Percentiles rank a stretch among this genome's conserved stretches.
phyloP scores from a whole-genome alignment of 139 green algal genomes.

The Auxenochlorella pyrenoidosa region DNA sequence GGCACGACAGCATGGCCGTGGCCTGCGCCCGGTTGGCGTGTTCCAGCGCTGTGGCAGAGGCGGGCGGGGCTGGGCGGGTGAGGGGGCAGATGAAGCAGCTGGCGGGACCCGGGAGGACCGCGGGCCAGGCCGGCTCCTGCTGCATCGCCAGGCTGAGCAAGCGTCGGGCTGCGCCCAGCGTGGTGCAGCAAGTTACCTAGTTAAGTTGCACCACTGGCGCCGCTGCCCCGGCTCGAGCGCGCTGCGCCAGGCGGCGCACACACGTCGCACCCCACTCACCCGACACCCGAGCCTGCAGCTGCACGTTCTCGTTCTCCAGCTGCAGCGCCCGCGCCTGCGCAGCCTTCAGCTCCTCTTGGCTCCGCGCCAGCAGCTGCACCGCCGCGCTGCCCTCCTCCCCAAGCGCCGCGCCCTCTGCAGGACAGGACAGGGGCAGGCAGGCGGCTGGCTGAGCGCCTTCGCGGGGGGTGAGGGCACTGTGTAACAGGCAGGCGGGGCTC shows the following conservation, averaged over 20 bases:
- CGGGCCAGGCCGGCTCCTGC: neutral
- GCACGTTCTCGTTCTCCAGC: conserved; percentile 33
- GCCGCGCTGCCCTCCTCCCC: conserved; percentile 26
- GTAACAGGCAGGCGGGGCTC: neutral
- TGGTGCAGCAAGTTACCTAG: neutral
- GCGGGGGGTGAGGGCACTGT: too few species aligned
- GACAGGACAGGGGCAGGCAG: too few species aligned
- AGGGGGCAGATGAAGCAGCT: neutral
- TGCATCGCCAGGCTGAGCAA: neutral
- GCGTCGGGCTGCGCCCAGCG: neutral
- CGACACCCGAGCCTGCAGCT: conserved; percentile 31
- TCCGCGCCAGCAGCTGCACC: conserved; percentile 23
- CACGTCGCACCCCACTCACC: neutral
- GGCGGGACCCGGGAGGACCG: neutral
- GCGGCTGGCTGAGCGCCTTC: neutral
- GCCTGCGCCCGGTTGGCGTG: conserved; percentile 11
- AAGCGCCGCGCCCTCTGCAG: conserved; percentile 15
- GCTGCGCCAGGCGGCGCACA: too few species aligned
- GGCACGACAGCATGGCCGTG: conserved; percentile 32
- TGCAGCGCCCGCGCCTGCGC: neutral
- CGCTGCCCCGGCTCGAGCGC: neutral
- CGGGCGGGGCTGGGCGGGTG: neutral
- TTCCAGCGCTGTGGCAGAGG: conserved; percentile 21
- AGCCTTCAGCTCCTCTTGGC: conserved; percentile 4
- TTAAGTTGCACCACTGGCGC: neutral